Evolutionary conservation across 192 early-diverging fungal species (phyloP).

Genomic region (Coemansia sp.): DNA sequence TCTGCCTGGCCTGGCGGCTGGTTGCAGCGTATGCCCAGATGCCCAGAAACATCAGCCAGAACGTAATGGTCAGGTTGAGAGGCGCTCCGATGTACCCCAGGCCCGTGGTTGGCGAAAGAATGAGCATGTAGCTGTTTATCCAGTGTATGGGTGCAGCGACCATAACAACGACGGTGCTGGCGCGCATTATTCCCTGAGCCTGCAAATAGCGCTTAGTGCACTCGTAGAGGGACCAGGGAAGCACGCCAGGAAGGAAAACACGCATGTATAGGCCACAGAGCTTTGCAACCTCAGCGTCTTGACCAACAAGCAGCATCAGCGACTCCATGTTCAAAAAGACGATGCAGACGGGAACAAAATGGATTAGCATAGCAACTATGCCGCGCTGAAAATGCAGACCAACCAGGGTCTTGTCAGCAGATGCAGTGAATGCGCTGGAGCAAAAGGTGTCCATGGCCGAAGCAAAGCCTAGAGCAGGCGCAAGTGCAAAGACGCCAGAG

Average conservation of each 20-base stretch:
- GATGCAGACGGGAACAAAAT: constrained; percentile 69
- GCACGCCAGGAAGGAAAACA: constrained; percentile 66
- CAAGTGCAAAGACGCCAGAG: constrained; percentile 49
- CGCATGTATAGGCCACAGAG: constrained; percentile 60
- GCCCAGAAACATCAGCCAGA: constrained; percentile 68
- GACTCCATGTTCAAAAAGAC: constrained; percentile 70
- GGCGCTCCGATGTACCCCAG: constrained; percentile 84
- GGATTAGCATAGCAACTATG: constrained; percentile 65
- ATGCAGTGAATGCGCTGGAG: constrained; percentile 63
- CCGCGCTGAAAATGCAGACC: constrained; percentile 74
- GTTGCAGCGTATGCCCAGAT: constrained; percentile 60
- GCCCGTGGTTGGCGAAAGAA: constrained; percentile 59
- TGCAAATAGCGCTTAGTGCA: constrained; percentile 80
- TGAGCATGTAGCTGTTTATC: constrained; percentile 73
- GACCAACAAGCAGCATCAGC: constrained; percentile 69
- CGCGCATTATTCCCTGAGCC: constrained; percentile 82
- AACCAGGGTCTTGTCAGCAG: constrained; percentile 57
- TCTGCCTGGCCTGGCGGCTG: constrained; percentile 56
- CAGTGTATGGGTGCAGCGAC: constrained; percentile 71
- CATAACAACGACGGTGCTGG: constrained; percentile 66
- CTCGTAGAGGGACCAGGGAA: constrained; percentile 75
- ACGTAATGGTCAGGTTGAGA: constrained; percentile 67
- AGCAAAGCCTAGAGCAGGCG: constrained; percentile 59
- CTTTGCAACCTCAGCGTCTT: constrained; percentile 66
- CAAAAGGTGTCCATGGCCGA: constrained; percentile 73